phyloP scores from a whole-genome alignment of 2,329 filamentous ascomycete genomes.

The Hypoxylon sp. region DNA sequence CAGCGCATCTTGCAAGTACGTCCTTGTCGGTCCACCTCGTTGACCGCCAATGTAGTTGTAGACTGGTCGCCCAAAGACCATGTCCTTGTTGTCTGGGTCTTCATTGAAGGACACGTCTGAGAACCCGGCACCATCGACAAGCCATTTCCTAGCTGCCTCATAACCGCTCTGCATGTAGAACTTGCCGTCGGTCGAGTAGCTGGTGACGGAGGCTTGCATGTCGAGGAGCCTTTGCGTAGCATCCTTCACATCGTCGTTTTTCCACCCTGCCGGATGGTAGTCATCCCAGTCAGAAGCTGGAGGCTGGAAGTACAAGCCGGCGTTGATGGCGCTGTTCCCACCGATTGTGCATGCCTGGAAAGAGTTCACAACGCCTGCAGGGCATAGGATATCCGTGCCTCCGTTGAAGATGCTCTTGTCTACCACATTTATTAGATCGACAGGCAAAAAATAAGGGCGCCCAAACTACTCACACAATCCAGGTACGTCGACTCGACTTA shows the following conservation, averaged over 20 bases:
- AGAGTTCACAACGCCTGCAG: constrained; percentile 50
- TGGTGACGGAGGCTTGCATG: constrained; percentile 54
- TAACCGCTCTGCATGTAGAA: constrained; percentile 59
- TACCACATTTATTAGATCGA: constrained; percentile 31
- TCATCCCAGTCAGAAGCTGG: constrained; percentile 61
- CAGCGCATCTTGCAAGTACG: constrained; percentile 59
- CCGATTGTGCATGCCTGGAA: constrained; percentile 61
- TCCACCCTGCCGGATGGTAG: constrained; percentile 60
- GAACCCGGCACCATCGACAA: constrained; percentile 59
- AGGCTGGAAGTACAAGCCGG: constrained; percentile 62
- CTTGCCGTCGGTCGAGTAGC: constrained; percentile 55
- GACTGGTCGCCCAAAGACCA: constrained; percentile 58
- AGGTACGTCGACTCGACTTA: constrained; percentile 62
- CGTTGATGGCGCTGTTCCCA: constrained; percentile 62
- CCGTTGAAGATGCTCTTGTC: constrained; percentile 59
- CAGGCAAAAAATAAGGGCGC: too few relatives aligned
- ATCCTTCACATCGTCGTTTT: constrained; percentile 56
- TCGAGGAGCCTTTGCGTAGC: constrained; percentile 55
- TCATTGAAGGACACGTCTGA: constrained; percentile 58
- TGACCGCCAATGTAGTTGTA: constrained; percentile 60
- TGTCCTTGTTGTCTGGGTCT: constrained; percentile 54
- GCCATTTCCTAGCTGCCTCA: constrained; percentile 56
- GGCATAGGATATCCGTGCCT: constrained; percentile 52
- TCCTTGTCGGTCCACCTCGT: constrained; percentile 57
- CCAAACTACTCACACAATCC: constrained; percentile 55